phyloP scores from a whole-genome alignment of 768 basidiomycete species.

The Crassisporium funariophilum region DNA sequence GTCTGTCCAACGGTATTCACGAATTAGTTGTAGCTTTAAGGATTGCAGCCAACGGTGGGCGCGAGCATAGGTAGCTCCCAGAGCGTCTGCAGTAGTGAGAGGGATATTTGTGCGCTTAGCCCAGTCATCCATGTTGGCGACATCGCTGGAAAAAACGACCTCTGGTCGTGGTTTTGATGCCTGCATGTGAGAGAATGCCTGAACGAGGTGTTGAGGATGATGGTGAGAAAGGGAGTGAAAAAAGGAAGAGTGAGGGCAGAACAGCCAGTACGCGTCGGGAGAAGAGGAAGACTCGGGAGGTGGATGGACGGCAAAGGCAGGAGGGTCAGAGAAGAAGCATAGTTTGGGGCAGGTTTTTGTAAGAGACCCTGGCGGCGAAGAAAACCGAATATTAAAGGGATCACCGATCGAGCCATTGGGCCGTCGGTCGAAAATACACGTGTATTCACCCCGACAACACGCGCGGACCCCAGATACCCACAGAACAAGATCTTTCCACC shows the following conservation, averaged over 20 bases:
- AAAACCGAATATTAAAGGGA: conserved; percentile 53
- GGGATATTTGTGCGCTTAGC: conserved; percentile 78
- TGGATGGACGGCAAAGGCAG: conserved; percentile 20
- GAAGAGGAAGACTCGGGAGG: conserved; percentile 17
- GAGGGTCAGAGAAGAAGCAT: conserved; percentile 29
- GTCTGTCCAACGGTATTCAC: conserved; percentile 72
- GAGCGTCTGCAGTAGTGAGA: conserved; percentile 79
- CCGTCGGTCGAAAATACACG: conserved; percentile 76
- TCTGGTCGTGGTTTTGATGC: conserved; percentile 40
- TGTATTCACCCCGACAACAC: conserved; percentile 63
- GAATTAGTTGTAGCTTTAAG: conserved; percentile 64
- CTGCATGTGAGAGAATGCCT: too few species aligned
- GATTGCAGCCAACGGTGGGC: conserved; percentile 76
- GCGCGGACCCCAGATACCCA: conserved; percentile 18
- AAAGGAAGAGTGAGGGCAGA: conserved; percentile 10
- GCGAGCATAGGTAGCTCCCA: conserved; percentile 79
- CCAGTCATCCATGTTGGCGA: conserved; percentile 84
- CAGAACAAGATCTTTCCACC: background rate
- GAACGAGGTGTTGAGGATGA: conserved; percentile 7
- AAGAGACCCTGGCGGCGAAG: conserved; percentile 55
- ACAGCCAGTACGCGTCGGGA: too few species aligned
- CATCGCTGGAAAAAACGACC: conserved; percentile 79
- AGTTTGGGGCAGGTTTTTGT: conserved; percentile 42
- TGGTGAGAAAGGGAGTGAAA: conserved; percentile 14
- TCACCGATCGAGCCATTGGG: conserved; percentile 31